These are phyloP conservation scores for Omphalea diandra DNA, from an alignment of 441 rosid genomes.

Conservation along the genomic window DNA sequence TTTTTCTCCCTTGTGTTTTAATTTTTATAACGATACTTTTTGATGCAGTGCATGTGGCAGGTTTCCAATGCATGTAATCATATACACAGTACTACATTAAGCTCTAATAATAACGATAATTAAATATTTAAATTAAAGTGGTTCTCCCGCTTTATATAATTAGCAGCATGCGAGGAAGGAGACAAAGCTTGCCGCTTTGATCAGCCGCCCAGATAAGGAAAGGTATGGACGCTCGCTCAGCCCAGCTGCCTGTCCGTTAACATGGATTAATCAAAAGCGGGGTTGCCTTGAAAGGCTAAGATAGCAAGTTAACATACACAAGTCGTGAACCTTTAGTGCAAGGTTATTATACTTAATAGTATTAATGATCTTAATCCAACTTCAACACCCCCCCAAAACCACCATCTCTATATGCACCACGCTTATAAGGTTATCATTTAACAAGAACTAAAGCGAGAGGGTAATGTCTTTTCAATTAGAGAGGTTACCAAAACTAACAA, in stretches of 20 bases:
- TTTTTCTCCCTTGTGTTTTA: neutral
- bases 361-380: no score
- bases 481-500: neutral
- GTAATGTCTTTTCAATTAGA: neutral
- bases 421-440: neutral
- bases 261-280: constrained; percentile 19
- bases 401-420: no score
- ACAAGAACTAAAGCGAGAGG: neutral
- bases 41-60: constrained; percentile 3
- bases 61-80: neutral
- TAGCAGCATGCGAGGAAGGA: constrained; percentile 8
- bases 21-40: neutral
- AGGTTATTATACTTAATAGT: no score
- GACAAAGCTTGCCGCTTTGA: constrained; percentile 30
- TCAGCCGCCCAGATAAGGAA: constrained; percentile 29
- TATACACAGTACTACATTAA: neutral
- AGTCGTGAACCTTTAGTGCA: neutral
- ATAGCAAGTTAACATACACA: constrained; percentile 11
- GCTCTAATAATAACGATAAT: neutral
- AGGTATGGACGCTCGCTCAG: constrained; percentile 22
- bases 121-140: constrained; percentile 8
- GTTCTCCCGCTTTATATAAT: constrained; percentile 4
- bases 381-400: neutral
- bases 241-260: constrained; percentile 22
- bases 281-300: constrained; percentile 30